These are phyloP conservation scores for Geranium incanum DNA, from an alignment of 441 rosid species.

Conservation along the genomic window DNA sequence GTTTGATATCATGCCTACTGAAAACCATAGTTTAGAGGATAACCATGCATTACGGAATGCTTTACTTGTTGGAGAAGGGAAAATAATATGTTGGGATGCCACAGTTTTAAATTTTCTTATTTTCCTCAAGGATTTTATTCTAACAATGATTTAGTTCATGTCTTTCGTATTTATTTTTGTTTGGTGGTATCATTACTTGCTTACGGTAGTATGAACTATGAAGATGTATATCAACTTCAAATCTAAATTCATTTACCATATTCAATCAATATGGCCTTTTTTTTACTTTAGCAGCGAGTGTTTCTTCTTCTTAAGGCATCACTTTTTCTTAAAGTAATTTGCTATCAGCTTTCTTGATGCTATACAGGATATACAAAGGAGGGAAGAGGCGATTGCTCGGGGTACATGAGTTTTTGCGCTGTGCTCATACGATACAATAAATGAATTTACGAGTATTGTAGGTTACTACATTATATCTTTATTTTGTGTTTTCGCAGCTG, in stretches of 20 bases:
- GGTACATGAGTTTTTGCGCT: conserved; percentile 27
- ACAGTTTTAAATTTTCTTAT: not conserved
- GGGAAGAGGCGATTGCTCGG: conserved; percentile 75
- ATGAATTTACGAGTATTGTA: not conserved
- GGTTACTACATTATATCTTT: not conserved
- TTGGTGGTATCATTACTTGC: not conserved
- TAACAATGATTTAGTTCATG: not conserved
- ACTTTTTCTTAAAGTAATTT: conserved; percentile 8
- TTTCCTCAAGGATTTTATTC: not conserved
- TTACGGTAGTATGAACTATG: not conserved
- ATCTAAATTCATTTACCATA: not conserved
- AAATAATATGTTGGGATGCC: not conserved
- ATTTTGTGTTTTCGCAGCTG: conserved; percentile 43
- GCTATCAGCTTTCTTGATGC: conserved; percentile 18
- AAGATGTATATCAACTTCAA: conserved; percentile 7
- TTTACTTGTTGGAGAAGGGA: not conserved
- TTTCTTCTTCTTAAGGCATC: too few species aligned
- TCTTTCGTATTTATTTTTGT: not conserved
- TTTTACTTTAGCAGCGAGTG: too few species aligned
- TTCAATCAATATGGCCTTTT: too few species aligned
- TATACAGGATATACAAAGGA: conserved; percentile 70
- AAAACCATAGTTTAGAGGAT: not conserved
- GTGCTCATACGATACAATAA: not conserved
- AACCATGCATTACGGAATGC: not conserved
- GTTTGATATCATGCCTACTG: not conserved